These are phyloP conservation scores for Stemphylium lycopersici DNA, from an alignment of 2,329 filamentous ascomycete genomes.

Conservation along the genomic window DNA sequence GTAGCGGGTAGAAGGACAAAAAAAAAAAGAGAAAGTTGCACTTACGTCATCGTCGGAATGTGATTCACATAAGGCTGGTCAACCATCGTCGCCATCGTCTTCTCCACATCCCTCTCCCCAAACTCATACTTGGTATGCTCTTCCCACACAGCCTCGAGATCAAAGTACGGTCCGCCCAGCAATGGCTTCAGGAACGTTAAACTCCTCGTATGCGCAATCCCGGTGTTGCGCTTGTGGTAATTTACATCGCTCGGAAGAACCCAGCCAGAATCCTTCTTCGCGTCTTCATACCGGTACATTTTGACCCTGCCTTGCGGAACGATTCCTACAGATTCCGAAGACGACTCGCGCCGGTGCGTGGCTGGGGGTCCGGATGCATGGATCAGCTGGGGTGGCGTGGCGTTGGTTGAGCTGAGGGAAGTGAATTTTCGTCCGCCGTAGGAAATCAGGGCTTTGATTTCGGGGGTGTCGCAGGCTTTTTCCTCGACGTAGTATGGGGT, in stretches of 20 bases:
- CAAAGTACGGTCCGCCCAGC: constrained; percentile 70
- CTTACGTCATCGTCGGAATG: constrained; percentile 65
- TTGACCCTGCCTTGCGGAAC: constrained; percentile 25
- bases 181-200: constrained; percentile 69
- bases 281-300: constrained; percentile 33
- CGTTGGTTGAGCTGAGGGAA: constrained; percentile 26
- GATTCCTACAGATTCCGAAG: constrained; percentile 19
- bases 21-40: background rate
- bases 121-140: constrained; percentile 78
- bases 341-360: constrained; percentile 28
- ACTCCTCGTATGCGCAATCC: constrained; percentile 69
- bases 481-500: constrained; percentile 43
- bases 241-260: constrained; percentile 34
- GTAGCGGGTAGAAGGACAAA: background rate
- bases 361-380: constrained; percentile 32
- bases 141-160: constrained; percentile 79
- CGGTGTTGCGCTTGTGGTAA: constrained; percentile 59
- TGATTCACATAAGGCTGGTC: constrained; percentile 81
- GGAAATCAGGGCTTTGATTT: constrained; percentile 42
- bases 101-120: constrained; percentile 68
- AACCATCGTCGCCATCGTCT: constrained; percentile 84
- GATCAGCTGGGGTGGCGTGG: constrained; percentile 36
- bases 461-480: constrained; percentile 27
- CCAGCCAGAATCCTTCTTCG: constrained; percentile 34
- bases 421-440: constrained; percentile 39